Conservation (phyloP, 805 yeast species). For the Schwanniomyces occidentalis region DNA sequence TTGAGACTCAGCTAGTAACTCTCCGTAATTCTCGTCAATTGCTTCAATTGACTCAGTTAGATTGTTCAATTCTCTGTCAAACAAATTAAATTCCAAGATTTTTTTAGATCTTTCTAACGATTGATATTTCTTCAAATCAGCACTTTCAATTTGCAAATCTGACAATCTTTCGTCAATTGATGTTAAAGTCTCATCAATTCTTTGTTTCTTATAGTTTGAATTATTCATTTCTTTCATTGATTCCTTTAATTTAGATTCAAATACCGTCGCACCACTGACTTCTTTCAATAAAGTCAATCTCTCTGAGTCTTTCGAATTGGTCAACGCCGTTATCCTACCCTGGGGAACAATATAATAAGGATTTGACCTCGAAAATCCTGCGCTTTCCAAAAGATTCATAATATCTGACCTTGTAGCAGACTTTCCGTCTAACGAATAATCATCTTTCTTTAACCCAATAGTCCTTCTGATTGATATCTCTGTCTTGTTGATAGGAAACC, state of each 20-base stretch:
- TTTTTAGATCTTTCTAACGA: constrained; percentile 65
- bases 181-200: constrained; percentile 70
- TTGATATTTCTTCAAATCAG: constrained; percentile 71
- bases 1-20: constrained; percentile 52
- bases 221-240: constrained; percentile 77
- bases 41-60: constrained; percentile 59
- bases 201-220: constrained; percentile 65
- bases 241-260: constrained; percentile 77
- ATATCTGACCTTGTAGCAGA: constrained; percentile 79
- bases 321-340: constrained; percentile 83
- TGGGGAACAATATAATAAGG: constrained; percentile 98
- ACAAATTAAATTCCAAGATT: constrained; percentile 69
- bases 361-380: constrained; percentile 87
- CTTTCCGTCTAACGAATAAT: constrained; percentile 79
- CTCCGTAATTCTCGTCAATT: constrained; percentile 58
- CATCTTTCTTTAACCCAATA: constrained; percentile 91
- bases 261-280: constrained; percentile 92
- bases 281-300: constrained; percentile 78
- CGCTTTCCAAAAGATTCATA: constrained; percentile 79
- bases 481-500: constrained; percentile 68
- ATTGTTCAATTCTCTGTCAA: constrained; percentile 72
- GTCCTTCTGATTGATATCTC: constrained; percentile 82
- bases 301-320: constrained; percentile 86
- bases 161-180: constrained; percentile 70
- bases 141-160: constrained; percentile 79